Percentiles rank a stretch among this genome's conserved stretches.
Evolutionary conservation across 1,284 basidiomycete species (phyloP).

Genomic region (Takashimella tepidaria): DNA sequence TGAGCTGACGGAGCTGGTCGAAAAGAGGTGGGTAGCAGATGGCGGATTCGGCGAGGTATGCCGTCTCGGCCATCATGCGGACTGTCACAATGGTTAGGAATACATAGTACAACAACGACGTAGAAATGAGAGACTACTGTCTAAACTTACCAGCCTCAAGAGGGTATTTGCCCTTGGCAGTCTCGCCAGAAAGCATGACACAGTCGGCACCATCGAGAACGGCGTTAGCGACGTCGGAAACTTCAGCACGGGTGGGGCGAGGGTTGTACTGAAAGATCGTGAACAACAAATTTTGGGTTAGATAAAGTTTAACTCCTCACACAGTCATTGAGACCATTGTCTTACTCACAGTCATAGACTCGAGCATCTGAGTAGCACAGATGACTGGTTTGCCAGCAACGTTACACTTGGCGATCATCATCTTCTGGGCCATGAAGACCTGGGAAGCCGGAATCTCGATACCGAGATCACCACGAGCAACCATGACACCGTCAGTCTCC

Average conservation of each 20-base stretch:
- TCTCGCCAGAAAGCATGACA: constrained; percentile 98
- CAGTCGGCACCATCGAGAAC: constrained; percentile 96
- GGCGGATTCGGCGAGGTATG: constrained; percentile 85
- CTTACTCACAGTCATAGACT: constrained; percentile 84
- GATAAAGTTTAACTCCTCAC: background rate
- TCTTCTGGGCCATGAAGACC: constrained; percentile 97
- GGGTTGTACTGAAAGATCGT: constrained; percentile 91
- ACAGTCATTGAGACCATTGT: background rate
- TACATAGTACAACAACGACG: background rate
- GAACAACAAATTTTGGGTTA: too few relatives aligned
- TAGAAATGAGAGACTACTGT: too few relatives aligned
- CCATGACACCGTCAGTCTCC: constrained; percentile 96
- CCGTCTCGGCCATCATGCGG: constrained; percentile 98
- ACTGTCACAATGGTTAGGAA: constrained; percentile 52
- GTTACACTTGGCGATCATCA: constrained; percentile 99
- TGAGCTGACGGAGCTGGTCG: constrained; percentile 74
- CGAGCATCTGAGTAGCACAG: constrained; percentile 99
- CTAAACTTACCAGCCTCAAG: constrained; percentile 73
- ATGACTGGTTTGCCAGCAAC: constrained; percentile 95
- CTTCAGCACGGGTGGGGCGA: constrained; percentile 90
- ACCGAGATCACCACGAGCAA: constrained; percentile 94
- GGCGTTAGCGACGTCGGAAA: constrained; percentile 96
- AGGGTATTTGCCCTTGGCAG: constrained; percentile 91
- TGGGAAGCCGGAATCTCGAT: constrained; percentile 97
- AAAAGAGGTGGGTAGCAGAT: constrained; percentile 90